A percentile compares a stretch with the other conserved stretches of the same genome.
These are phyloP conservation scores for Aspergillus haitiensis DNA, from an alignment of 495 filamentous ascomycete genomes.

Conservation along the genomic window DNA sequence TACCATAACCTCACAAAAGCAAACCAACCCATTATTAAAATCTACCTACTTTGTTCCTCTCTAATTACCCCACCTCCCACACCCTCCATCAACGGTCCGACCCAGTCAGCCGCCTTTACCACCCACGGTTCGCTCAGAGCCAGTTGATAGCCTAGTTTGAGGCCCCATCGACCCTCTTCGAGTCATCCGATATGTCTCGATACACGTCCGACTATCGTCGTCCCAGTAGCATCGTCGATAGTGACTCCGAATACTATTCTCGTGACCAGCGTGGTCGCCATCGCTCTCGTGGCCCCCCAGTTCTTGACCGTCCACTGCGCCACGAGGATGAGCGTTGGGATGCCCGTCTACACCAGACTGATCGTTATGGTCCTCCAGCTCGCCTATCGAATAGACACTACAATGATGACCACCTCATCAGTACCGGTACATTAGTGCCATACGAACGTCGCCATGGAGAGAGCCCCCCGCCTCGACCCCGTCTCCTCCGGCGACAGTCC, in stretches of 20 bases:
- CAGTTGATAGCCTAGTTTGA: slow-evolving; percentile 8
- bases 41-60: not conserved
- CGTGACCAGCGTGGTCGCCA: slow-evolving; percentile 49
- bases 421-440: slow-evolving; percentile 40
- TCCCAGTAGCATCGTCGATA: slow-evolving; percentile 43
- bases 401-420: slow-evolving; percentile 52
- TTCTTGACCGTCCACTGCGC: slow-evolving; percentile 42
- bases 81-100: slow-evolving; percentile 19
- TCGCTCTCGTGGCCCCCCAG: slow-evolving; percentile 44
- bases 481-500: slow-evolving; percentile 62
- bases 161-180: slow-evolving; percentile 17
- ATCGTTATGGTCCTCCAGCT: slow-evolving; percentile 55
- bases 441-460: slow-evolving; percentile 41
- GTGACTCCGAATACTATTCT: slow-evolving; percentile 49
- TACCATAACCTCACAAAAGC: not conserved
- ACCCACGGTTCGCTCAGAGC: slow-evolving; percentile 29
- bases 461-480: slow-evolving; percentile 53
- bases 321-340: slow-evolving; percentile 54
- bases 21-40: not conserved
- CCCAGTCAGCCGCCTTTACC: slow-evolving; percentile 32
- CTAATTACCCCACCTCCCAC: slow-evolving; percentile 11
- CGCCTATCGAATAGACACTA: slow-evolving; percentile 49
- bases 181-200: slow-evolving; percentile 42
- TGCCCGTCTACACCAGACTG: slow-evolving; percentile 53
- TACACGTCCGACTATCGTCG: slow-evolving; percentile 49